These are phyloP conservation scores for Candida sanyaensis DNA, from an alignment of 1,139 yeast species.

Conservation along the genomic window DNA sequence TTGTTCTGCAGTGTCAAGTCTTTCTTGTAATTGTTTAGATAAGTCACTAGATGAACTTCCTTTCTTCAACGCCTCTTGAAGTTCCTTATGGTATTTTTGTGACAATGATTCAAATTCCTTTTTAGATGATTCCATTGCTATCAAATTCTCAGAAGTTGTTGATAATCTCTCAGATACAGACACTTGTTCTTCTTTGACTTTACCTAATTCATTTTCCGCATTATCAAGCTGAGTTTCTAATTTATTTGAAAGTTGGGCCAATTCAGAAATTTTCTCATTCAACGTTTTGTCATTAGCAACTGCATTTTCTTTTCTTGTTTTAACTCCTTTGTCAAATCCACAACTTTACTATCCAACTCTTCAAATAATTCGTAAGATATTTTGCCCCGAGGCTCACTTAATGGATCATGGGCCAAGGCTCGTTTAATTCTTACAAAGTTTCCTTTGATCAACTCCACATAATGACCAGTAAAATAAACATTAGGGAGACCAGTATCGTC, in stretches of 20 bases:
- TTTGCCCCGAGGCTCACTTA: slow-evolving; percentile 63
- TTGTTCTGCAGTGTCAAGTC: slow-evolving; percentile 30
- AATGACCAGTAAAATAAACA: slow-evolving; percentile 68
- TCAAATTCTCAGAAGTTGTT: slow-evolving; percentile 35
- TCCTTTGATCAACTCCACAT: slow-evolving; percentile 68
- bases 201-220: slow-evolving; percentile 18
- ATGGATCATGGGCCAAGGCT: slow-evolving; percentile 76
- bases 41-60: slow-evolving; percentile 24
- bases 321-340: slow-evolving; percentile 25
- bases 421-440: slow-evolving; percentile 68
- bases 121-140: slow-evolving; percentile 32
- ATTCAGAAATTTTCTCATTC: slow-evolving; percentile 27
- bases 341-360: slow-evolving; percentile 50
- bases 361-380: slow-evolving; percentile 74
- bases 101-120: slow-evolving; percentile 34
- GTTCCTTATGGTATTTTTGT: slow-evolving; percentile 27
- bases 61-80: slow-evolving; percentile 30
- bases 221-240: slow-evolving; percentile 13
- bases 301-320: slow-evolving; percentile 26
- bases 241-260: slow-evolving; percentile 19
- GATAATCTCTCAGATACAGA: slow-evolving; percentile 32
- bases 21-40: slow-evolving; percentile 26
- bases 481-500: slow-evolving; percentile 88
- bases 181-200: slow-evolving; percentile 25
- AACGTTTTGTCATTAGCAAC: slow-evolving; percentile 24